These are phyloP conservation scores for Cephalotrichum gorgonifer DNA, from an alignment of 2,329 filamentous ascomycete genomes.

Conservation along the genomic window DNA sequence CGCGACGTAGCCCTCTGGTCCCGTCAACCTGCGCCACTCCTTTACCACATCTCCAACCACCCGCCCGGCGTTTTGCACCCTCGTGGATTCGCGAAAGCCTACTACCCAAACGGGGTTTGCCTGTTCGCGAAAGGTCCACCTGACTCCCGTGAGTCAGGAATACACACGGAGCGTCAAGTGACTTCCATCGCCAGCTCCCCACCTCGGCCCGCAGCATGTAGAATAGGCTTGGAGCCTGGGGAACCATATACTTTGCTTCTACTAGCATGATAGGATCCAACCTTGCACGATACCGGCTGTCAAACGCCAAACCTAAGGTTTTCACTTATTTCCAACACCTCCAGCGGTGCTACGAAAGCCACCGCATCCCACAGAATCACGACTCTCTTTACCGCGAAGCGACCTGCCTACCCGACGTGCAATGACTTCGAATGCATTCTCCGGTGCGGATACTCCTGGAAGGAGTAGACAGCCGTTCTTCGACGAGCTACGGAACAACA, in stretches of 20 bases:
- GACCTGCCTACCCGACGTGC: not conserved
- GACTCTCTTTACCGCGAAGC: not conserved
- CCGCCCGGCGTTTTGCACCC: too few relatives aligned
- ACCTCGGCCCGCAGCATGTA: not conserved
- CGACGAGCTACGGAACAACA: conserved; percentile 32
- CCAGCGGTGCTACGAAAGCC: not conserved
- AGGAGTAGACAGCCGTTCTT: conserved; percentile 34
- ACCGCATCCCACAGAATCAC: not conserved
- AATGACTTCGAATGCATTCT: not conserved
- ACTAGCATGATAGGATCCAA: not conserved
- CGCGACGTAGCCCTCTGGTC: too few relatives aligned
- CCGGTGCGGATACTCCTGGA: not conserved
- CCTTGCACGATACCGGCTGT: not conserved
- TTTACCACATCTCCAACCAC: too few relatives aligned
- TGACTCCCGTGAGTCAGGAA: not conserved
- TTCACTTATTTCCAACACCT: not conserved
- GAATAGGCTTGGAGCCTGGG: not conserved
- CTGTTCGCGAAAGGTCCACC: not conserved
- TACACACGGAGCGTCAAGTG: not conserved
- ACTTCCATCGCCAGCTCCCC: not conserved
- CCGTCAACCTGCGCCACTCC: too few relatives aligned
- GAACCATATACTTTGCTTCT: not conserved
- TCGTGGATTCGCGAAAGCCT: too few relatives aligned
- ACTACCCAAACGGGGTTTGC: not conserved
- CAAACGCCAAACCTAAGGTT: not conserved